Percentiles rank a stretch among this genome's conserved stretches.
phyloP scores from a whole-genome alignment of 495 filamentous ascomycete species.

The Neohortaea acidophila region DNA sequence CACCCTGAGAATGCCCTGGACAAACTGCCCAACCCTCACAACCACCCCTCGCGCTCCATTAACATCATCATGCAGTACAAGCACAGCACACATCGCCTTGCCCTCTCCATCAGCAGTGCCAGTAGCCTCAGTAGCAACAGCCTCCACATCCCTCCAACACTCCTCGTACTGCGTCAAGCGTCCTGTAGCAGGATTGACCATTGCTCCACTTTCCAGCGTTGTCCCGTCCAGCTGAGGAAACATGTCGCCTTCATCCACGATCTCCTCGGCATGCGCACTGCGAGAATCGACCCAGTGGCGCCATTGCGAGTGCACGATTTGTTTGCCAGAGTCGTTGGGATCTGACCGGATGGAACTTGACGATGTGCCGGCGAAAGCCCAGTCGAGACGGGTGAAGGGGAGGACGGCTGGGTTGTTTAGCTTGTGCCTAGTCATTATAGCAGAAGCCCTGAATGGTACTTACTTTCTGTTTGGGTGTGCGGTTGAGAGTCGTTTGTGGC shows the following conservation, averaged over 20 bases:
- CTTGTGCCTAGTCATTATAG: too few species aligned
- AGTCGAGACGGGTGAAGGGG: slow-evolving; percentile 18
- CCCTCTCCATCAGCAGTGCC: slow-evolving; percentile 3
- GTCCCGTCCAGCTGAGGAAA: slow-evolving; percentile 26
- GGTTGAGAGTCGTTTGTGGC: neutral
- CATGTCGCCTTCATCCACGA: slow-evolving; percentile 38
- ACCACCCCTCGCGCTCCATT: slow-evolving; percentile 28
- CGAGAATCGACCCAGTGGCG: slow-evolving; percentile 39
- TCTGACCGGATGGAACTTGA: neutral
- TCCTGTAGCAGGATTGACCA: slow-evolving; percentile 33
- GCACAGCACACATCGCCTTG: slow-evolving; percentile 8
- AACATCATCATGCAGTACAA: slow-evolving; percentile 16
- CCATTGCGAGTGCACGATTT: slow-evolving; percentile 30
- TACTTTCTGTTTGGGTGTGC: slow-evolving; percentile 5
- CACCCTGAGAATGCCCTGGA: slow-evolving; percentile 32
- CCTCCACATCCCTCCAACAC: slow-evolving; percentile 30
- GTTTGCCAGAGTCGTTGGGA: slow-evolving; percentile 3
- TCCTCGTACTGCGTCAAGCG: slow-evolving; percentile 37
- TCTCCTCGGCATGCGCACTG: slow-evolving; percentile 18
- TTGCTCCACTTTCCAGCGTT: slow-evolving; percentile 35
- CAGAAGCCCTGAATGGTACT: neutral
- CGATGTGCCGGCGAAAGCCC: slow-evolving; percentile 42
- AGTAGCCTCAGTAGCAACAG: slow-evolving; percentile 11
- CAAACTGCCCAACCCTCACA: slow-evolving; percentile 33
- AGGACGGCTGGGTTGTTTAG: slow-evolving; percentile 5